Evolutionary conservation across 345 rosid species (phyloP), one percentile per base, ranked within the genome.

Genomic region (Ceriops decandra): DNA sequence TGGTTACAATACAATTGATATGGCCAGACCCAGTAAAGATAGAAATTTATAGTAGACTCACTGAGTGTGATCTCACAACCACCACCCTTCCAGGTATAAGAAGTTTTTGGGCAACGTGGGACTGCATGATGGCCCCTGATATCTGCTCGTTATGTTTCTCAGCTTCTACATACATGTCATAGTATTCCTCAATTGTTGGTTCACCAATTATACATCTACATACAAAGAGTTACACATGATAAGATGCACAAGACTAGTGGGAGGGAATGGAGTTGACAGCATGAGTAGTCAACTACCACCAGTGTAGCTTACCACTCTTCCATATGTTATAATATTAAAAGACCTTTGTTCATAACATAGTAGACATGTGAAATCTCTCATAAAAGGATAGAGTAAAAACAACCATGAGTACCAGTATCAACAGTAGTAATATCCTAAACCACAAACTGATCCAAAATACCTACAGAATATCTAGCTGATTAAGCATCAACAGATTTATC

Each of bases 111-210:
- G 80, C 82, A 66, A 2, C 57, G 72, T 82, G 10, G 74, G 92
- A 82, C 80, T 78, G 84, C 91, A 89, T 87, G 71, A 93, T 80
- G 27, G 83, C 88, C 67, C 87, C 88, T 5, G 82, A 80, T 80
- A 93, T 82, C 76, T 77, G 81, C 66, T 68, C 65, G 63, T 72
- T 64, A 65, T 65, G 81, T 20, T 77, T 68, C 71, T 86, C 84
- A 30, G 91, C 89, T 82, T 89, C 93, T 26, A 72, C 20, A 72
- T 71, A 79, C 88, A 91, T 64, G 72, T 88, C 90, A 75, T 82
- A 91, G 77, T 93, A 93, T 62, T 88, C 97, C 81, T 93, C 97
- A 67, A 93, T 91, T 68, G 88, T 84, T 0, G 99, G 91, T 83
- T 88, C 95, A 63, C 99, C 93, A 84, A 89, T 88, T 67, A 91